Evolutionary conservation across 139 green algal species (phyloP).

Genomic region (Picochlorum costavermella): DNA sequence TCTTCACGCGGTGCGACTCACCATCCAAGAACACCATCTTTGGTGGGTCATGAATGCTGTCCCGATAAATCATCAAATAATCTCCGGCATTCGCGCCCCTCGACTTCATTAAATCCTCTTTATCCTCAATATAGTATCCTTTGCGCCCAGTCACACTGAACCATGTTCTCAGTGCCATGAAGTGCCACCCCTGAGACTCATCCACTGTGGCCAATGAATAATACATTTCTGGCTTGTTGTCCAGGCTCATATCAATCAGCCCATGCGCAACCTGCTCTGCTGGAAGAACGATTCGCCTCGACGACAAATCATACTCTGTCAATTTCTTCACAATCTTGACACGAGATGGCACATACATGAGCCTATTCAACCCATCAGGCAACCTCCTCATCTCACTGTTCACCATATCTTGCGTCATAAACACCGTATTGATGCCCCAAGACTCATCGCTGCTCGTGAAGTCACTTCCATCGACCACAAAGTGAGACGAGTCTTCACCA

Average conservation of each 20-base stretch:
- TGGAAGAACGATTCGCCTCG: conserved; percentile 27
- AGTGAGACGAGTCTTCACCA: background rate
- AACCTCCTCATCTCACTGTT: background rate
- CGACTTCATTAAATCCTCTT: conserved; percentile 10
- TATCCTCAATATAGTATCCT: conserved; percentile 36
- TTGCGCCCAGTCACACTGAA: conserved; percentile 18
- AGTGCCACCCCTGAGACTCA: conserved; percentile 26
- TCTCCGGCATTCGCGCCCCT: conserved; percentile 19
- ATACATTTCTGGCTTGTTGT: conserved; percentile 17
- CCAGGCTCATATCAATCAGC: conserved; percentile 7
- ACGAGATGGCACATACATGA: conserved; percentile 17
- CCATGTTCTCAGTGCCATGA: conserved; percentile 26
- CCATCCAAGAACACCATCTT: conserved; percentile 8
- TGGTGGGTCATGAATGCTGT: conserved; percentile 10
- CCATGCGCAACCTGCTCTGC: conserved; percentile 6
- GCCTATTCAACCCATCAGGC: conserved; percentile 11
- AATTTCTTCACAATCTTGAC: conserved; percentile 17
- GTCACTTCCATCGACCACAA: background rate
- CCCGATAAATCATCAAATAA: conserved; percentile 22
- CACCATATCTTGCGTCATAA: too few species aligned
- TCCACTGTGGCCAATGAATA: conserved; percentile 33
- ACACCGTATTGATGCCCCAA: background rate
- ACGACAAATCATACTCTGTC: conserved; percentile 31
- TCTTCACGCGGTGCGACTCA: background rate
- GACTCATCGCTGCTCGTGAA: conserved; percentile 5